These are phyloP conservation scores for Scenedesmus sp. DNA, from an alignment of 163 green algal genomes.

Conservation along the genomic window DNA sequence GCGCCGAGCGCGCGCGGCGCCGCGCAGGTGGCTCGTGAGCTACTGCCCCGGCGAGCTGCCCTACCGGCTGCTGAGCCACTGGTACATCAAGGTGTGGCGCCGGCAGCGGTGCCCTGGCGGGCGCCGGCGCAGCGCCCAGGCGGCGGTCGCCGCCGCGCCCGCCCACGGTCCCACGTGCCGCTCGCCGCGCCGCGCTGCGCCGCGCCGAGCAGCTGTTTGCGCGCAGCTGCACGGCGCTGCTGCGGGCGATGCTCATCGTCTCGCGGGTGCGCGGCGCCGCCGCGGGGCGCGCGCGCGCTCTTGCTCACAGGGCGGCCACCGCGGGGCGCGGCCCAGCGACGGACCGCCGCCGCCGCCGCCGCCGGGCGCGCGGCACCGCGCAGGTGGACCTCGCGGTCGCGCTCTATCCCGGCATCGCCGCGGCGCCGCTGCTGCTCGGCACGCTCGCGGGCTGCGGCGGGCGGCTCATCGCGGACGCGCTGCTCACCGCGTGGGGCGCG, in stretches of 20 bases:
- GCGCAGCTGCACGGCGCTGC: constrained; percentile 16
- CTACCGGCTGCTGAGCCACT: background rate
- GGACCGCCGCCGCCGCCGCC: too few species aligned
- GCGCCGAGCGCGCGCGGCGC: background rate
- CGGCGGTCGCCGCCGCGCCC: background rate
- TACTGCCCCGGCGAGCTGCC: constrained; percentile 17
- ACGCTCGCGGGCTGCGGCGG: constrained; percentile 57
- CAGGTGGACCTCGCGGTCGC: constrained; percentile 54
- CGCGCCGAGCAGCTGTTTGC: background rate
- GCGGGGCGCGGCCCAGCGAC: background rate
- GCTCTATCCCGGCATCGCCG: constrained; percentile 53
- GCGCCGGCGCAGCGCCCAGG: too few species aligned
- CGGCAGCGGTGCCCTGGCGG: background rate
- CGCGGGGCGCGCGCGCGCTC: too few species aligned
- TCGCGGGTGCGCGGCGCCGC: background rate
- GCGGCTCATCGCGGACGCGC: constrained; percentile 48
- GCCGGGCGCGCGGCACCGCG: background rate
- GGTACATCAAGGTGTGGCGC: constrained; percentile 31
- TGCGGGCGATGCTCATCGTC: constrained; percentile 36
- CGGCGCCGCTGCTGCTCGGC: constrained; percentile 59
- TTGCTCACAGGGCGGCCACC: background rate
- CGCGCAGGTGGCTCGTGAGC: constrained; percentile 36
- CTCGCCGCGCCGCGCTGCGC: too few species aligned
- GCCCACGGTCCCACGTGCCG: background rate
- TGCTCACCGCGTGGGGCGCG: constrained; percentile 38